Evolutionary conservation across 257 asterid species (phyloP).

Genomic region (Thymus mandschuricus): DNA sequence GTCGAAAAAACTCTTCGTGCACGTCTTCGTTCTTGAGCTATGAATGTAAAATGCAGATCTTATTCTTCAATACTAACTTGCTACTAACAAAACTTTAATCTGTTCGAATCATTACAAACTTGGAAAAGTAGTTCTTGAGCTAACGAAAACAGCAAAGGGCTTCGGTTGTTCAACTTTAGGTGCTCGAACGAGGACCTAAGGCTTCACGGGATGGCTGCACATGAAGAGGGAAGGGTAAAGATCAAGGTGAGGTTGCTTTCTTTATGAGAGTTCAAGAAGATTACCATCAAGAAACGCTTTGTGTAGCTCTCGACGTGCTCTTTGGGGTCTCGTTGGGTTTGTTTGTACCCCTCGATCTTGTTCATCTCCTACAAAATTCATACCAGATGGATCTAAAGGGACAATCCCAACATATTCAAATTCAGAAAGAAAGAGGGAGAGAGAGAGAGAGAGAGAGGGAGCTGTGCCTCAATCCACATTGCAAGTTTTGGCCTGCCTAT

Average conservation of each 20-base stretch:
- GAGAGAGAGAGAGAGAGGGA: constrained; percentile 1
- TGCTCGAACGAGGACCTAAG: not conserved
- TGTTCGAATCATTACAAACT: not conserved
- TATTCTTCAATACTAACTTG: constrained; percentile 2
- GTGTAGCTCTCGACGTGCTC: constrained; percentile 65
- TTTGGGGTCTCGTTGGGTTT: constrained; percentile 63
- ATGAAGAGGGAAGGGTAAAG: constrained; percentile 11
- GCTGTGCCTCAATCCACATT: constrained; percentile 69
- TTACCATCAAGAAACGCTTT: constrained; percentile 57
- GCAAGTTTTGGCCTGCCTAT: constrained; percentile 69
- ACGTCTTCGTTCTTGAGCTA: constrained; percentile 7
- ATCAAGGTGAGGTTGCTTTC: not conserved
- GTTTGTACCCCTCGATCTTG: constrained; percentile 75
- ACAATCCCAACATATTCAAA: not conserved
- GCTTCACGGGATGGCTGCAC: constrained; percentile 31
- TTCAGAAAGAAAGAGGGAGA: not conserved
- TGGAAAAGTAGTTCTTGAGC: not conserved
- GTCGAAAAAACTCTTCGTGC: not conserved
- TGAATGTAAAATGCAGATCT: constrained; percentile 23
- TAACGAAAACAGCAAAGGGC: not conserved
- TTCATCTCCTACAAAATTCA: constrained; percentile 67
- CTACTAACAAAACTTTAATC: not conserved
- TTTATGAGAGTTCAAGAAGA: not conserved
- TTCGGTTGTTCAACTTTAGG: not conserved
- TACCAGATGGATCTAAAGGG: not conserved